Conservation (phyloP, 2,329 filamentous ascomycete species). For the Pseudogymnoascus sp. region DNA sequence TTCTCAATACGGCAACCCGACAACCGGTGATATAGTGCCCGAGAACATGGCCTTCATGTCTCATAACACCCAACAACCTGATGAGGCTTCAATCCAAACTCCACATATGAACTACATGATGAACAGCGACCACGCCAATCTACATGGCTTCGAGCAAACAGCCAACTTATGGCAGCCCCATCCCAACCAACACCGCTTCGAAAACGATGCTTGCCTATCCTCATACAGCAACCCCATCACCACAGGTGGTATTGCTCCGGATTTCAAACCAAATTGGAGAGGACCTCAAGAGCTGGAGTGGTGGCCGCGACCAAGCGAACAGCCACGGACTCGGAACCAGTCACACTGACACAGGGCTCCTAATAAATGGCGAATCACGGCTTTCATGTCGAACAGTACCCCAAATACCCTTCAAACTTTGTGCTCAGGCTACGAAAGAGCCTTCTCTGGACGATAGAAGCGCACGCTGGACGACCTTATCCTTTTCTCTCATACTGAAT, state of each 20-base stretch:
- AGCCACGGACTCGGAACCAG: background rate
- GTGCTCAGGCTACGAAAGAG: background rate
- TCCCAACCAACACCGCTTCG: background rate
- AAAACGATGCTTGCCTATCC: background rate
- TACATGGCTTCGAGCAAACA: background rate
- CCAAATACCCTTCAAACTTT: background rate
- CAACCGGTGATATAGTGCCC: background rate
- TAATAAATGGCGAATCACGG: background rate
- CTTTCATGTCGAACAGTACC: background rate
- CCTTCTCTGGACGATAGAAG: background rate
- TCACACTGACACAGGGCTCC: background rate
- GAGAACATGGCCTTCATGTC: constrained; percentile 4
- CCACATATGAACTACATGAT: constrained; percentile 1
- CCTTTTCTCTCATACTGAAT: background rate
- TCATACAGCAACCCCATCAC: background rate
- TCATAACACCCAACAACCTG: constrained; percentile 53
- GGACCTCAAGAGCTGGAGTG: background rate
- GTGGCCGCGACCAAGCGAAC: background rate
- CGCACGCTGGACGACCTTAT: background rate
- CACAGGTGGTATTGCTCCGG: background rate
- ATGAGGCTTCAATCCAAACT: constrained; percentile 42
- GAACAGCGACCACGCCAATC: background rate
- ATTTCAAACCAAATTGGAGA: background rate
- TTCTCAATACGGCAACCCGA: constrained; percentile 1
- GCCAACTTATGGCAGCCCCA: background rate